A percentile compares a stretch with the other conserved stretches of the same genome.
Conservation (phyloP, 768 basidiomycete species). For the Termitomyces sp. region DNA sequence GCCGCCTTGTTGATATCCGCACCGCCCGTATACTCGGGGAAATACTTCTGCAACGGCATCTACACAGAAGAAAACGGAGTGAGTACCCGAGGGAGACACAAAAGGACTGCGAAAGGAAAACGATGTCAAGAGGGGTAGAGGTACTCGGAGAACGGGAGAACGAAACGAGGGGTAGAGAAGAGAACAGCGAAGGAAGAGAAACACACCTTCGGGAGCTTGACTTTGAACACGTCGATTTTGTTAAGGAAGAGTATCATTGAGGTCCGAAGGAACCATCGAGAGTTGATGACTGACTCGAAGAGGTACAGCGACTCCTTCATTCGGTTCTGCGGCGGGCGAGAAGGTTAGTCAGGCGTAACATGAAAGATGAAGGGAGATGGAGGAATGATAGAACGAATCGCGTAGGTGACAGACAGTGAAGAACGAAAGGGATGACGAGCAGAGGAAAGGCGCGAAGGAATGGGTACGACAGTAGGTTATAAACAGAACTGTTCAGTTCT, state of each 20-base stretch:
- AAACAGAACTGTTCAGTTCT: too few species aligned
- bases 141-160: neutral
- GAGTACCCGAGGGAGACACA: neutral
- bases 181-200: too few species aligned
- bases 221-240: slow-evolving; percentile 92
- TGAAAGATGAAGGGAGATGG: too few species aligned
- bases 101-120: neutral
- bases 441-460: too few species aligned
- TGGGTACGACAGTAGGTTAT: too few species aligned
- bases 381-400: neutral
- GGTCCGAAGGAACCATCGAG: slow-evolving; percentile 85
- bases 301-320: slow-evolving; percentile 91
- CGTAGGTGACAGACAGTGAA: too few species aligned
- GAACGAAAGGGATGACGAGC: too few species aligned
- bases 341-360: slow-evolving; percentile 2
- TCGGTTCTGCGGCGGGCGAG: slow-evolving; percentile 65
- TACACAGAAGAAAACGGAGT: slow-evolving; percentile 15
- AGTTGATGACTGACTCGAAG: slow-evolving; percentile 48
- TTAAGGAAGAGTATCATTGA: slow-evolving; percentile 91
- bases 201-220: slow-evolving; percentile 49
- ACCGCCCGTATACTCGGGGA: slow-evolving; percentile 88
- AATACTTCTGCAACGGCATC: slow-evolving; percentile 76
- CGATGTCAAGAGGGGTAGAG: neutral
- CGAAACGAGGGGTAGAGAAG: too few species aligned
- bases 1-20: slow-evolving; percentile 91